These are phyloP conservation scores for Fusarium verrucosum DNA, from an alignment of 2,329 filamentous ascomycete genomes.

Conservation along the genomic window DNA sequence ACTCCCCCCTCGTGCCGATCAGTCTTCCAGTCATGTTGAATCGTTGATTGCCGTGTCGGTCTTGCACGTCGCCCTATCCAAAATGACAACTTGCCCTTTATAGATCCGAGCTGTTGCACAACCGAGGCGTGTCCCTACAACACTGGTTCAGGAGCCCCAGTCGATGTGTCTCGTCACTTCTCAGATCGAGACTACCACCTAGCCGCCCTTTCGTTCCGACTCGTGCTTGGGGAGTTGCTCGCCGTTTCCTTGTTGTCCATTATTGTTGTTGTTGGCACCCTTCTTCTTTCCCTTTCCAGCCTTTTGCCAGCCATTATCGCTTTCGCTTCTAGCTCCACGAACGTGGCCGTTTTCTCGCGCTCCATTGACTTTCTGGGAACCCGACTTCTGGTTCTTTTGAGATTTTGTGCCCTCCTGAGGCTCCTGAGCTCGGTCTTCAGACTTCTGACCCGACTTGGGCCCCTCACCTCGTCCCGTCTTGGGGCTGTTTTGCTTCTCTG, in stretches of 20 bases:
- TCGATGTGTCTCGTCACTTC: slow-evolving; percentile 25
- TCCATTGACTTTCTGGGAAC: slow-evolving; percentile 51
- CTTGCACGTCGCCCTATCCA: slow-evolving; percentile 36
- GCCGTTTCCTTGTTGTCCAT: slow-evolving; percentile 50
- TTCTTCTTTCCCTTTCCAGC: slow-evolving; percentile 62
- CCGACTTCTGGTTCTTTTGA: slow-evolving; percentile 43
- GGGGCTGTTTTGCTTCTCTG: slow-evolving; percentile 40
- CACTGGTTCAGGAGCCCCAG: neutral
- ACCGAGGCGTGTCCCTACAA: neutral
- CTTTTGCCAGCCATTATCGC: slow-evolving; percentile 67
- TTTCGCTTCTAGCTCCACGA: slow-evolving; percentile 64
- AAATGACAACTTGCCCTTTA: slow-evolving; percentile 28
- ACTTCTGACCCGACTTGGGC: slow-evolving; percentile 40
- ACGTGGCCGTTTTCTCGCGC: slow-evolving; percentile 63
- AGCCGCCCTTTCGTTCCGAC: slow-evolving; percentile 71
- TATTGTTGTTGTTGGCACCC: slow-evolving; percentile 48
- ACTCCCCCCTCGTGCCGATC: slow-evolving; percentile 9
- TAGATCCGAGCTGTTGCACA: slow-evolving; percentile 15
- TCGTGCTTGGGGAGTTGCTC: slow-evolving; percentile 68
- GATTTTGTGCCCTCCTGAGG: slow-evolving; percentile 33
- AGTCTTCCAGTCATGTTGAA: slow-evolving; percentile 11
- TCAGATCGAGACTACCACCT: slow-evolving; percentile 25
- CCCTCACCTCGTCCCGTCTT: slow-evolving; percentile 35
- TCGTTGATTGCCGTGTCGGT: slow-evolving; percentile 16
- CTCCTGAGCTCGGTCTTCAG: slow-evolving; percentile 43